Conservation (phyloP, 257 asterid genomes). For the Mentha longifolia region DNA sequence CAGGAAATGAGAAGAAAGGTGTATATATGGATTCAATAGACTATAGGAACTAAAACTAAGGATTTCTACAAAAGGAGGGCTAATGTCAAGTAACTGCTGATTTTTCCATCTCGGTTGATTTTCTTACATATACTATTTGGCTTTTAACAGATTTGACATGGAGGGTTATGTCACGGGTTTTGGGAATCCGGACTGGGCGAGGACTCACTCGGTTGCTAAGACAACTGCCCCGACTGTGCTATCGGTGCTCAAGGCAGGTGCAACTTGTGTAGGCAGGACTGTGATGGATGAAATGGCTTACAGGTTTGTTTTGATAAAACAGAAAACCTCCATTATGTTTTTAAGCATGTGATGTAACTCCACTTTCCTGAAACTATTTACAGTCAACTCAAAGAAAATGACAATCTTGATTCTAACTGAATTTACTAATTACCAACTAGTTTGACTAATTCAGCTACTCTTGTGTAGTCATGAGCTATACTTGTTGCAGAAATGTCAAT, state of each 20-base stretch:
- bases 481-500: not conserved
- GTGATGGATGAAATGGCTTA: constrained; percentile 99
- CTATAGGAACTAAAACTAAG: not conserved
- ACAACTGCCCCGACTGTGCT: constrained; percentile 66
- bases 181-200: constrained; percentile 88
- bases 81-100: not conserved
- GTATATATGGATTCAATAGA: not conserved
- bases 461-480: constrained; percentile 19
- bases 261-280: constrained; percentile 81
- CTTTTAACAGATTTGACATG: constrained; percentile 63
- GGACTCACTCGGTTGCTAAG: constrained; percentile 74
- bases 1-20: not conserved
- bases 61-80: not conserved
- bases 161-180: constrained; percentile 82
- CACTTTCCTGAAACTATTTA: not conserved
- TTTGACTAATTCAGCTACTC: constrained; percentile 28
- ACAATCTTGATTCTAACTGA: constrained; percentile 2
- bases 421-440: constrained; percentile 14
- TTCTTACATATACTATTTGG: not conserved
- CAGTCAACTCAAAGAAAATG: constrained; percentile 11
- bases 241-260: constrained; percentile 76
- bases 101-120: not conserved
- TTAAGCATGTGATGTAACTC: no score
- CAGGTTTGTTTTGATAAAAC: constrained; percentile 56
- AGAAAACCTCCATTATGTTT: no score